Evolutionary conservation across 371 early-diverging fungal genomes (phyloP).

Genomic region (Polyrhizophydium stewartii): DNA sequence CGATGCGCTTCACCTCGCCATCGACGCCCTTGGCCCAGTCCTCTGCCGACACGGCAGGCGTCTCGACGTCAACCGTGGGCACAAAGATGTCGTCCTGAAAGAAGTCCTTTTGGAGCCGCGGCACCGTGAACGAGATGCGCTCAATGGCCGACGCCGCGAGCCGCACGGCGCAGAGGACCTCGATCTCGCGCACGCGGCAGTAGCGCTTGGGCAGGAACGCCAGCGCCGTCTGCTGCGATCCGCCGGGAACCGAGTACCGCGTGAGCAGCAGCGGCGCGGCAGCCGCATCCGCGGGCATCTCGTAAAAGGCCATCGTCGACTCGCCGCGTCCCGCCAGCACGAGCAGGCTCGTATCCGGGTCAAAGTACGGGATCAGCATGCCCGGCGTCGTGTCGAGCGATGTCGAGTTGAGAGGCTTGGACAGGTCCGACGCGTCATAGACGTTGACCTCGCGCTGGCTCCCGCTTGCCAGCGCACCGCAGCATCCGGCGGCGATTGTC

Average conservation of each 20-base stretch:
- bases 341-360: slow-evolving; percentile 60
- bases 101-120: slow-evolving; percentile 68
- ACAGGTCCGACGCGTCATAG: slow-evolving; percentile 43
- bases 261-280: not conserved
- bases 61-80: slow-evolving; percentile 54
- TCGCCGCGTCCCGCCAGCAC: slow-evolving; percentile 56
- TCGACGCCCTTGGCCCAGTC: slow-evolving; percentile 43
- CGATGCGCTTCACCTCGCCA: slow-evolving; percentile 23
- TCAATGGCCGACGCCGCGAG: slow-evolving; percentile 64
- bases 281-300: not conserved
- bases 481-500: not conserved
- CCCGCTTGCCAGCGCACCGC: no score
- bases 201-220: slow-evolving; percentile 59
- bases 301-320: not conserved
- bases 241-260: not conserved
- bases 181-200: slow-evolving; percentile 62
- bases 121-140: slow-evolving; percentile 65
- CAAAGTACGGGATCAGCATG: slow-evolving; percentile 62
- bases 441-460: slow-evolving; percentile 66
- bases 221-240: not conserved
- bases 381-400: slow-evolving; percentile 72
- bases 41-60: slow-evolving; percentile 43
- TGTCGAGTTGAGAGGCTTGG: slow-evolving; percentile 34
- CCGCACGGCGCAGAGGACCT: slow-evolving; percentile 64
- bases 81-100: slow-evolving; percentile 87